Percentiles rank a stretch among this genome's conserved stretches.
These are phyloP conservation scores for Coelastrella sp. DNA, from an alignment of 139 green algal species.

Conservation along the genomic window DNA sequence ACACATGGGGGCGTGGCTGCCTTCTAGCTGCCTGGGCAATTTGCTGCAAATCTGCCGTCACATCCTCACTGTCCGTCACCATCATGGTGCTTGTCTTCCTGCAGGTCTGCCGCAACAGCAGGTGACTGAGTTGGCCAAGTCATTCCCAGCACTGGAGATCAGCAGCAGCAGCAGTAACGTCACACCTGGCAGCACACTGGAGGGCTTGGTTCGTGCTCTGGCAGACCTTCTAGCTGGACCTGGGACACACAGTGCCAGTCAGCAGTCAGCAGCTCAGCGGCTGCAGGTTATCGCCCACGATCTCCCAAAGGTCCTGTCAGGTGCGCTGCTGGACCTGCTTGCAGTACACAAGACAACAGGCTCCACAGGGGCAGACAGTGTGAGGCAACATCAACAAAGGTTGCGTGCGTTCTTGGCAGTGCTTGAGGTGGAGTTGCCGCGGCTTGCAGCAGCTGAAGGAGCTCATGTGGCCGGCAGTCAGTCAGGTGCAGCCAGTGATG, in stretches of 20 bases:
- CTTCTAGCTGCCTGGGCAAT: not conserved
- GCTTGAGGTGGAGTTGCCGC: conserved; percentile 19
- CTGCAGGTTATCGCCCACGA: conserved; percentile 26
- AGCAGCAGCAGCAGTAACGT: not conserved
- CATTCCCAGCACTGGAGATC: not conserved
- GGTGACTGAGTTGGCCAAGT: conserved; percentile 1
- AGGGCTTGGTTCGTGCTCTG: conserved; percentile 6
- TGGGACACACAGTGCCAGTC: not conserved
- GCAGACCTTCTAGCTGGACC: not conserved
- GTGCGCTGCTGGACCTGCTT: not conserved
- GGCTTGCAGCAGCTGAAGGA: not conserved
- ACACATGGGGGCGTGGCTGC: not conserved
- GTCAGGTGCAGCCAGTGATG: not conserved
- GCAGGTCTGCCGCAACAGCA: conserved; percentile 36
- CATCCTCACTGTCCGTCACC: too few species aligned
- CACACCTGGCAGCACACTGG: not conserved
- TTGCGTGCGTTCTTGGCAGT: conserved; percentile 8
- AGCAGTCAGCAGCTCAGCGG: conserved; percentile 3
- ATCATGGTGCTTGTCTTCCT: not conserved
- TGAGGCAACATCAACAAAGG: conserved; percentile 20
- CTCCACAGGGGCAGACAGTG: not conserved
- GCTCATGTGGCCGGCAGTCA: not conserved
- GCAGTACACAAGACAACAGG: not conserved
- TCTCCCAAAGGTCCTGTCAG: conserved; percentile 31
- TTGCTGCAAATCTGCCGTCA: not conserved